A percentile compares a stretch with the other conserved stretches of the same genome.
Conservation (phyloP, 108 stramenopile species). For the Schizochytrium sp. region DNA sequence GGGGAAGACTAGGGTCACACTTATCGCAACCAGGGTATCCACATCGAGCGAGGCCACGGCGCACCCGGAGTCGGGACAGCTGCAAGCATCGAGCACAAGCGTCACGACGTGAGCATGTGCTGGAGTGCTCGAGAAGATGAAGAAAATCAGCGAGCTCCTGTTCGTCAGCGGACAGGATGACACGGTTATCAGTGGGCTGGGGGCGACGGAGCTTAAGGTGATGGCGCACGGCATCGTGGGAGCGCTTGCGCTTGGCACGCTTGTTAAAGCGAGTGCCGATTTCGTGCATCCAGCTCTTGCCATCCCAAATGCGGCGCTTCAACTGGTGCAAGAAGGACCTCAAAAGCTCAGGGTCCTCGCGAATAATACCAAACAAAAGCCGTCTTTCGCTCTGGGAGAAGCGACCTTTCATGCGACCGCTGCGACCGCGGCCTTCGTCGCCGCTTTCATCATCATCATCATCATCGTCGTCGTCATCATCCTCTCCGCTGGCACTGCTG, state of each 20-base stretch:
- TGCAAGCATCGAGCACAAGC: slow-evolving; percentile 59
- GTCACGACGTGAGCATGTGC: slow-evolving; percentile 29
- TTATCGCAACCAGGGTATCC: slow-evolving; percentile 44
- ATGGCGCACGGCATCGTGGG: slow-evolving; percentile 56
- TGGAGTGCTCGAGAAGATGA: slow-evolving; percentile 49
- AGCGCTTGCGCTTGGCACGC: slow-evolving; percentile 19
- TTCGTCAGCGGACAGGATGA: slow-evolving; percentile 11
- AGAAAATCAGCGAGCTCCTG: slow-evolving; percentile 35
- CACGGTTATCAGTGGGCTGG: slow-evolving; percentile 14
- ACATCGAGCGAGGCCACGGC: slow-evolving; percentile 29
- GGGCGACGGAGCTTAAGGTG: slow-evolving; percentile 53
- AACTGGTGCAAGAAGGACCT: slow-evolving; percentile 59
- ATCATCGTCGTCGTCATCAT: slow-evolving; percentile 4
- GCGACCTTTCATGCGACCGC: slow-evolving; percentile 7
- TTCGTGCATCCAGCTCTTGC: slow-evolving; percentile 52
- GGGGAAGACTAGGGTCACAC: slow-evolving; percentile 40
- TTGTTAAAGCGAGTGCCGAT: slow-evolving; percentile 56
- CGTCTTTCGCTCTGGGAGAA: slow-evolving; percentile 37
- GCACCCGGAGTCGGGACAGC: slow-evolving; percentile 44
- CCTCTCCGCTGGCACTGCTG: not conserved
- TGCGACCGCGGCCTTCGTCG: not conserved
- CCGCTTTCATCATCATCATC: not conserved
- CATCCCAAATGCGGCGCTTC: slow-evolving; percentile 47
- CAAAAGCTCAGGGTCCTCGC: slow-evolving; percentile 60
- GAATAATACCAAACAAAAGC: slow-evolving; percentile 39